Base-by-base conservation (phyloP, 345 rosid species). In the Bruguiera parviflora region DNA sequence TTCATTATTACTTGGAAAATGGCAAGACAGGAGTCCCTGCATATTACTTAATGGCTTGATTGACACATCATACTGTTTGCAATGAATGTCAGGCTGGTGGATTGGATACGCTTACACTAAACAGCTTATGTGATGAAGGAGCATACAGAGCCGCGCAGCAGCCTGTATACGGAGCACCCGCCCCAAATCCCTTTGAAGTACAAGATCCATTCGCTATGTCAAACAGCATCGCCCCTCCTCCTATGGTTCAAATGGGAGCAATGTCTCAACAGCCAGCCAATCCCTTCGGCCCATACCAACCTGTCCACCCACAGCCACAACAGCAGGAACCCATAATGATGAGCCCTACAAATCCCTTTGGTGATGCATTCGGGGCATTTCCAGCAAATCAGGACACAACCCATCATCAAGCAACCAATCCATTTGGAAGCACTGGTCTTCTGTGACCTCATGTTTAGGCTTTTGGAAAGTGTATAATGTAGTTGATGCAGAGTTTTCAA, bases 101-200 rank as follows among this genome's bases (percentile, higher is more conserved):
- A 64, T 76, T 96, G 82, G 99, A 96, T 78, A 73, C 97, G 0
- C 91, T 92, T 67, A 90, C 88, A 6, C 81, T 96, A 56, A 84
- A 82, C 85, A 96, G 98, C 72, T 81, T 92, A 67, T 92, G 89
- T 25, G 95, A 96, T 27, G 92, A 88, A 58, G 96, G 78, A 52
- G 94, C 92, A 55, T 88, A 90, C 80, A 86, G 88, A 84, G 95
- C 97, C 28, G 67, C 94, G 11, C 99, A 80, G 74, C 97, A 82
- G 65, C 92, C 96, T 22, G 84, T 79, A 19, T 92, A 92, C 27
- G 99, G 97, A 51, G 75, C 76, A 46, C 87, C 95, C 43, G 96
- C 95, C 31, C 92, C 96, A 24, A 92, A 96, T 52, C 99, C 98
- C 5, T 96, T 96, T 21, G 97, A 83, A 79, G 84, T 81, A 11